A percentile compares a stretch with the other conserved stretches of the same genome.
Evolutionary conservation across 176 grass and related monocot genomes (phyloP).

Genomic region (Alloteropsis semialata): DNA sequence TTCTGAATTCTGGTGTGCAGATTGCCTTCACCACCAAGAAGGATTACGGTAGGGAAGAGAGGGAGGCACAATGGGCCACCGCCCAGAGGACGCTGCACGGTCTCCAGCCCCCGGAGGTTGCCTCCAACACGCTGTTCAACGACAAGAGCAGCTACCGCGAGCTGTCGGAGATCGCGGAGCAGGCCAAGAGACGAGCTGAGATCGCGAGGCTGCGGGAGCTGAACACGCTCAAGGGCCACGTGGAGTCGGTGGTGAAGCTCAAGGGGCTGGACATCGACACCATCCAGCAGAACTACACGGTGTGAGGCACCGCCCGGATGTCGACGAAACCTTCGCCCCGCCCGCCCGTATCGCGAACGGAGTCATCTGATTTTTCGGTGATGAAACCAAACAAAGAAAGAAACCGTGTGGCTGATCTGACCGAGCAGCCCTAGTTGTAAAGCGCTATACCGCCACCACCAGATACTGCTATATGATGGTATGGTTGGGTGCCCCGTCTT

Average conservation of each 20-base stretch:
- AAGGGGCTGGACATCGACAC: slow-evolving; percentile 67
- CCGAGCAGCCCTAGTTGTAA: slow-evolving; percentile 49
- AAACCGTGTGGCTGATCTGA: slow-evolving; percentile 39
- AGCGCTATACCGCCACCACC: slow-evolving; percentile 24
- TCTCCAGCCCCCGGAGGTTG: slow-evolving; percentile 68
- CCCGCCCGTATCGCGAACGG: not conserved
- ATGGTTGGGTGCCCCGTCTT: slow-evolving; percentile 37
- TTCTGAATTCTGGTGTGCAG: slow-evolving; percentile 17
- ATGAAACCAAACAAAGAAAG: slow-evolving; percentile 25
- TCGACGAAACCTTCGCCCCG: slow-evolving; percentile 4
- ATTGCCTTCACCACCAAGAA: slow-evolving; percentile 98
- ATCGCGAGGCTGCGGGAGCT: slow-evolving; percentile 72
- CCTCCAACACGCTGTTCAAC: slow-evolving; percentile 39
- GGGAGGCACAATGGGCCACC: slow-evolving; percentile 90
- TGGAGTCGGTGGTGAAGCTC: slow-evolving; percentile 61
- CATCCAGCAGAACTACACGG: slow-evolving; percentile 67
- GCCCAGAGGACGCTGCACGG: slow-evolving; percentile 97
- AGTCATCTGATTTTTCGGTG: slow-evolving; percentile 33
- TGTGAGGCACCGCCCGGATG: slow-evolving; percentile 27
- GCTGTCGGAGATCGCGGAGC: slow-evolving; percentile 94
- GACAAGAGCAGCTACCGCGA: slow-evolving; percentile 99
- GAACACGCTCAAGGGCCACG: slow-evolving; percentile 59
- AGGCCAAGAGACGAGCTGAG: slow-evolving; percentile 92
- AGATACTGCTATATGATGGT: slow-evolving; percentile 31
- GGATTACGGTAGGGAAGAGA: slow-evolving; percentile 82